Evolutionary conservation across 768 basidiomycete species (phyloP).

Genomic region (Mycena latifolia): DNA sequence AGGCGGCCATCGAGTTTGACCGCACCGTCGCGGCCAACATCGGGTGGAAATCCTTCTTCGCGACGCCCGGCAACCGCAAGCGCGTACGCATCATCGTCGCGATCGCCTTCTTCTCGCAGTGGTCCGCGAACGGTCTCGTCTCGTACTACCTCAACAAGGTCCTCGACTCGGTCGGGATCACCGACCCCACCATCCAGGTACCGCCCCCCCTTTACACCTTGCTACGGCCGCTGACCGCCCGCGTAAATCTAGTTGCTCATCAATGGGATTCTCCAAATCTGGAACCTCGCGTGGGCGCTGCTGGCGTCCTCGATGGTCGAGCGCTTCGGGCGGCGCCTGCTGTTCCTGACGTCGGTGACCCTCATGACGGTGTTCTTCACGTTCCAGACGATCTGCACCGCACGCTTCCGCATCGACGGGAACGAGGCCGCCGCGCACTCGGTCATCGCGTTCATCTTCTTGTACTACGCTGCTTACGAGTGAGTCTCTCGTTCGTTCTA

Average conservation of each 20-base stretch:
- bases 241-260: constrained; percentile 75
- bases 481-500: constrained; percentile 45
- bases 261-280: constrained; percentile 88
- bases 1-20: constrained; percentile 79
- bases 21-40: constrained; percentile 67
- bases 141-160: constrained; percentile 87
- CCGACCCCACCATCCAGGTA: constrained; percentile 62
- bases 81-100: constrained; percentile 84
- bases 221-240: not conserved
- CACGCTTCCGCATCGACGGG: constrained; percentile 61
- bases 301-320: constrained; percentile 73
- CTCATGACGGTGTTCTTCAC: constrained; percentile 78
- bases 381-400: constrained; percentile 76
- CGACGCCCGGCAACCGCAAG: constrained; percentile 77
- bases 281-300: constrained; percentile 78
- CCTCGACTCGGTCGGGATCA: constrained; percentile 76
- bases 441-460: constrained; percentile 87
- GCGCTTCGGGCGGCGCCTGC: constrained; percentile 73
- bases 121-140: constrained; percentile 89
- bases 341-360: constrained; percentile 71
- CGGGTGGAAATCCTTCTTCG: constrained; percentile 78
- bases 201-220: constrained; percentile 35
- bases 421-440: constrained; percentile 67
- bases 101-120: constrained; percentile 87
- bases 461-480: constrained; percentile 86